phyloP scores from a whole-genome alignment of 2,329 filamentous ascomycete species.

The Ophiostoma sp. region DNA sequence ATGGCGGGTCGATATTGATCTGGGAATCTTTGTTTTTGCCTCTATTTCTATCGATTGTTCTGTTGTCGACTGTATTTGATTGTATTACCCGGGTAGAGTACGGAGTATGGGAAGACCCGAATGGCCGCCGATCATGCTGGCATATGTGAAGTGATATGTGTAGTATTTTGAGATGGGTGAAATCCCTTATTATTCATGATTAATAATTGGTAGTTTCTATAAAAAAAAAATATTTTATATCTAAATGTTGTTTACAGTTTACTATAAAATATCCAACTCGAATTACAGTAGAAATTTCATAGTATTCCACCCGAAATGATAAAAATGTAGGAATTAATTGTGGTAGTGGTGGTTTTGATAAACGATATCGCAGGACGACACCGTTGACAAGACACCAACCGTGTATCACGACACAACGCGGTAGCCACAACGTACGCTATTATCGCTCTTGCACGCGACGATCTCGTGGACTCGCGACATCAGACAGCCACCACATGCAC shows the following conservation, averaged over 20 bases:
- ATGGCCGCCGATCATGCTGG: slow-evolving; percentile 5
- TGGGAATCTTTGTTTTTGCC: not conserved
- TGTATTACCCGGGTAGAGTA: not conserved
- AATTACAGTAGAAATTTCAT: too few species aligned
- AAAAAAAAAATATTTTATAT: too few species aligned
- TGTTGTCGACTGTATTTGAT: not conserved
- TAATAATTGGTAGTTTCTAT: too few species aligned
- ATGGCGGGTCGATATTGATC: not conserved
- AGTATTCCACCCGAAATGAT: too few species aligned
- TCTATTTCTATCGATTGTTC: not conserved
- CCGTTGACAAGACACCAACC: not conserved
- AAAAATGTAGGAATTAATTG: too few species aligned
- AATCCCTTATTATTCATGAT: too few species aligned
- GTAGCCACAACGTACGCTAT: not conserved
- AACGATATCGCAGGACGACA: not conserved
- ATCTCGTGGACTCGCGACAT: slow-evolving; percentile 4
- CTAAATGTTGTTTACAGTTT: too few species aligned
- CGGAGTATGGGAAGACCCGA: not conserved
- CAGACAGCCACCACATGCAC: not conserved
- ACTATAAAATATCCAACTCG: too few species aligned
- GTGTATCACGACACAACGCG: slow-evolving; percentile 1
- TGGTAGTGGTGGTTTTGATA: too few species aligned
- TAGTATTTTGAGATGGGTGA: not conserved
- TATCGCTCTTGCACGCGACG: not conserved
- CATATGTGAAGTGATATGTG: not conserved